Evolutionary conservation across 225 moss, liverwort and hornwort genomes (phyloP), one percentile per base, ranked within the genome.

Genomic region (Polytrichum commune): DNA sequence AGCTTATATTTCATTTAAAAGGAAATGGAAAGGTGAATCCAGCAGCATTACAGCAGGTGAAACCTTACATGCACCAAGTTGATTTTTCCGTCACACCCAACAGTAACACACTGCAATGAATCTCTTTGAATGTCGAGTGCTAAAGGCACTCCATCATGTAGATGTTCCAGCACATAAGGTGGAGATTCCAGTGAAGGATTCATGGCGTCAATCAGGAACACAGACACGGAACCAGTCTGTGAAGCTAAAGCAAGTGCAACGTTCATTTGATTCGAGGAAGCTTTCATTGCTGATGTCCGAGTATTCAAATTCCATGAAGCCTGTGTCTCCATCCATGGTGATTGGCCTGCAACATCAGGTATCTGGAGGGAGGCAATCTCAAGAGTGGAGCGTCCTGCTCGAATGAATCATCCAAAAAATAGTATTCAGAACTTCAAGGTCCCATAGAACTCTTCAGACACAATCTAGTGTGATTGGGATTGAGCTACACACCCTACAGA

Each of bases 51-150:
- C 46, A 58, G 58, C 58, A 58, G 22, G 24, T 20, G 22, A 24
- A 13, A 19, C 29, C 79, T 76, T 75, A 88, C 88, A 56, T 91
- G 92, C 76, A 97, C 82, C 68, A 97, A 19, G 73, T 91, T 97
- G 76, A 97, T 91, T 74, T 76, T 97, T 62, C 94, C 97, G 58
- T 97, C 94, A 67, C 85, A 64, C 38, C 92, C 96, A 29, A 92
- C 94, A 16, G 93, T 89, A 46, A 94, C 86, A 77, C 92, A 90
- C 68, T 94, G 85, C 27, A 84, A 72, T 38, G 97, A 89, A 73
- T 83, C 88, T 54, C 77, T 85, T 54, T 97, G 90, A 72, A 93
- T 76, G 72, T 94, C 97, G 60, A 97, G 78, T 62, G 83, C 88
- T 27, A 89, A 83, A 18, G 90, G 88, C 35, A 88, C 69, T 72